Evolutionary conservation across 1,284 basidiomycete genomes (phyloP).

Genomic region (Ceratobasidium sp.): DNA sequence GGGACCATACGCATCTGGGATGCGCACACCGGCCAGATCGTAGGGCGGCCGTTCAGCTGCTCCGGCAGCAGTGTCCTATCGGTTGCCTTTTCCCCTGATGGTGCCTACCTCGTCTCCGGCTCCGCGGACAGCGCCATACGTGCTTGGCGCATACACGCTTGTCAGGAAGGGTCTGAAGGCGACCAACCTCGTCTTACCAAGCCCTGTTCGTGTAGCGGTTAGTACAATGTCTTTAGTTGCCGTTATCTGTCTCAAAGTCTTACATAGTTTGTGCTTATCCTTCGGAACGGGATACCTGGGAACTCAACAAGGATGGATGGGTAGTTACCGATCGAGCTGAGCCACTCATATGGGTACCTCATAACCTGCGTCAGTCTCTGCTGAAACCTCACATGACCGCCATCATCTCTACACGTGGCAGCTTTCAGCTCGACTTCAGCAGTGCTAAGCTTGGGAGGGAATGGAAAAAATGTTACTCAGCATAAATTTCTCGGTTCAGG

Average conservation of each 20-base stretch:
- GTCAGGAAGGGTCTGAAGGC: not conserved
- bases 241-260: not conserved
- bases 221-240: not conserved
- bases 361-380: slow-evolving; percentile 2
- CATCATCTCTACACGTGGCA: not conserved
- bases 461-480: not conserved
- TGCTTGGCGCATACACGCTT: slow-evolving; percentile 23
- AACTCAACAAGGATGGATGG: slow-evolving; percentile 7
- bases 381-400: not conserved
- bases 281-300: not conserved
- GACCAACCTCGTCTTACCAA: not conserved
- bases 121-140: slow-evolving; percentile 19
- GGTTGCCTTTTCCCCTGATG: slow-evolving; percentile 32
- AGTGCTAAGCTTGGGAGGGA: not conserved
- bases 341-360: slow-evolving; percentile 2
- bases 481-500: not conserved
- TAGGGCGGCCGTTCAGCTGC: not conserved
- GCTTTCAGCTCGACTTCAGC: not conserved
- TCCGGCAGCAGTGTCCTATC: not conserved
- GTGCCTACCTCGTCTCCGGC: slow-evolving; percentile 19
- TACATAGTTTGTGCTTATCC: not conserved
- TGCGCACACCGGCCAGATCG: slow-evolving; percentile 6
- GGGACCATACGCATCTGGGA: slow-evolving; percentile 37
- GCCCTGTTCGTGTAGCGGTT: not conserved
- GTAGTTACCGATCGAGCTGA: not conserved